Base-by-base conservation (phyloP, 495 filamentous ascomycete species). In the Cladorrhinum samala region DNA sequence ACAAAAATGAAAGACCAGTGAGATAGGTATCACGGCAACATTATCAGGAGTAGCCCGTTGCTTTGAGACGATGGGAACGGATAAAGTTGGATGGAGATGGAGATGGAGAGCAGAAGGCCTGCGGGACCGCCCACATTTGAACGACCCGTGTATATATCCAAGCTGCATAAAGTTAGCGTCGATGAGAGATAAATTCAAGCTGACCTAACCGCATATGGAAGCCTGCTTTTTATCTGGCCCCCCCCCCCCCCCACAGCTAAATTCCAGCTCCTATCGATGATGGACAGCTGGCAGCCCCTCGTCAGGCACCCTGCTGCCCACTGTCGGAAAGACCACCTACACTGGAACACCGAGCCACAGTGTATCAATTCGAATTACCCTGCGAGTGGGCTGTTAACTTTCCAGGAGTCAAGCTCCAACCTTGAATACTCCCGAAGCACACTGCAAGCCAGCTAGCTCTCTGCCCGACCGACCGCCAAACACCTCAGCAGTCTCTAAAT, bases 211-310 rank as follows among this genome's bases (percentile, higher is more conserved):
- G 27, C 5, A 33, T 33, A 11, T 6, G 27, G 27, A 33, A 33
- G 27, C 5, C 11, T 6, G 11, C 11, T 33, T 6, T 33, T 33
- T 33, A 6, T 33, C n/a, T n/a, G n/a, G n/a, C n/a, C n/a, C n/a
- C n/a, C n/a, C n/a, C n/a, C n/a, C n/a, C n/a, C n/a, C n/a, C n/a
- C n/a, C n/a, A n/a, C n/a, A n/a, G n/a, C n/a, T n/a, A n/a, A n/a
- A n/a, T n/a, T n/a, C n/a, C n/a, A n/a, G n/a, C n/a, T n/a, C n/a
- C n/a, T n/a, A n/a, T 33, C 6, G 9, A 23, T 21, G 42, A 23
- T 14, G 19, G 62, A 53, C 62, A 64, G 62, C 62, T 64, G 62
- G 40, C 56, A 59, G 55, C 50, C 59, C 59, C 58, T 61, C 56
- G 55, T 33, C 51, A 27, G 24, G 41, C 46, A 37, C 30, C 23